Evolutionary conservation across 805 yeast species (phyloP), one percentile per base, ranked within the genome.

Genomic region (Barnettozyma californica): DNA sequence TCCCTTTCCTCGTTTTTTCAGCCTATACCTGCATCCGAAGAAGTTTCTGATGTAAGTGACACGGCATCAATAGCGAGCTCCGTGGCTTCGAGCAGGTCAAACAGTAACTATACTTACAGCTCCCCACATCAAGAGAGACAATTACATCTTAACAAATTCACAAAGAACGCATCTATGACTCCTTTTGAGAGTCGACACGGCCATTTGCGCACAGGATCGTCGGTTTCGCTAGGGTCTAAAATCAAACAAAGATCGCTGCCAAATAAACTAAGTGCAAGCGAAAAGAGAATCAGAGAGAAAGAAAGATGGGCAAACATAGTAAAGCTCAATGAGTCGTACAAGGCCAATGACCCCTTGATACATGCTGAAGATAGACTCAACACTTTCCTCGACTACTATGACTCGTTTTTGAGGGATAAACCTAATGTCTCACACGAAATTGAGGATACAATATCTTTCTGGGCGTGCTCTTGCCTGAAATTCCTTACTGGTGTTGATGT

Each of bases 401-500:
- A 60, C 40, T 23, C 51, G 1, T 21, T 47, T 5, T 21, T 61
- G 5, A 26, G 39, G 6, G 49, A 46, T 2, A 52, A 49, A 1
- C 36, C 43, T 1, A 19, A 20, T 5, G 36, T 20, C 5, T 40
- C 50, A 9, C 19, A 33, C 48, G 39, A 45, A 41, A 23, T 48
- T 48, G 41, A 18, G 14, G 57, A 58, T 37, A 41, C 45, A 3
- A 18, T 55, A 5, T 48, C 48, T 2, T 58, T 46, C 27, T 61
- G 64, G 62, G 47, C 59, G 2, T 42, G 58, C 14, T 52, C 51
- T 11, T 59, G 59, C 2, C 34, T 61, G n/a, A 60, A 58, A 35
- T 44, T 45, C 11, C 9, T 61, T 11, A 52, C 58, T 1, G 60
- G 61, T 0, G 51, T 59, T 10, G 44, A 50, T 39, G 37, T 36